Evolutionary conservation across 2,329 filamentous ascomycete genomes (phyloP), one percentile per base, ranked within the genome.

Genomic region (Xylaria hypoxylon): DNA sequence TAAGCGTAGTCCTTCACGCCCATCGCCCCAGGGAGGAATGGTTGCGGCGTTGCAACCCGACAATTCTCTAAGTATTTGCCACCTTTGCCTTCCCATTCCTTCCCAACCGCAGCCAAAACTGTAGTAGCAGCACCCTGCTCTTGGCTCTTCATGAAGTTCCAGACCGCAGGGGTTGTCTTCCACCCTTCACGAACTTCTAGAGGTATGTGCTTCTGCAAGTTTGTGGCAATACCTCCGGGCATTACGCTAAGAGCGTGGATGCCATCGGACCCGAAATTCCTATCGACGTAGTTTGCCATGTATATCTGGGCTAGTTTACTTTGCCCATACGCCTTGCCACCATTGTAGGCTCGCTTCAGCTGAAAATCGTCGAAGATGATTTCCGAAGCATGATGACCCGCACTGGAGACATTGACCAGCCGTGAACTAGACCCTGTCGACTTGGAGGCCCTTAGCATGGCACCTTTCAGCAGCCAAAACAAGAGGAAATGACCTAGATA

Each of bases 211-310:
- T 60, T 52, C 26, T 52, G 35, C 38, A 53, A n/a, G 17, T 24
- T 24, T 4, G 58, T 60, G 3, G n/a, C 19, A 19, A 60, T 60
- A 11, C 45, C 58, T 5, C 58, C 58, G 13, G 58, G 58, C 45
- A 51, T 51, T 15, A 52, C 60, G 40, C 76, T 77, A 5, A 76
- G 73, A 1, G 75, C 82, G 55, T 82, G 81, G 0, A 85, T 64
- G 24, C 80, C 79, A 10, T 73, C 65, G 1, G 69, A 17, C 1
- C 79, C 81, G 65, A 82, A 84, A 0, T 76, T 76, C 3, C 82
- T 78, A 38, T 84, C 82, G n/a, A 86, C 78, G 61, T 83, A 77
- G 68, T 81, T 84, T 11, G 82, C 78, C 68, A 82, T 79, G 61
- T 78, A 83, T 44, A 85, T 79, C 64, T 81, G 82, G 2, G 83